Base-by-base conservation (phyloP, 345 rosid genomes). In the Citrus mangshanensis region DNA sequence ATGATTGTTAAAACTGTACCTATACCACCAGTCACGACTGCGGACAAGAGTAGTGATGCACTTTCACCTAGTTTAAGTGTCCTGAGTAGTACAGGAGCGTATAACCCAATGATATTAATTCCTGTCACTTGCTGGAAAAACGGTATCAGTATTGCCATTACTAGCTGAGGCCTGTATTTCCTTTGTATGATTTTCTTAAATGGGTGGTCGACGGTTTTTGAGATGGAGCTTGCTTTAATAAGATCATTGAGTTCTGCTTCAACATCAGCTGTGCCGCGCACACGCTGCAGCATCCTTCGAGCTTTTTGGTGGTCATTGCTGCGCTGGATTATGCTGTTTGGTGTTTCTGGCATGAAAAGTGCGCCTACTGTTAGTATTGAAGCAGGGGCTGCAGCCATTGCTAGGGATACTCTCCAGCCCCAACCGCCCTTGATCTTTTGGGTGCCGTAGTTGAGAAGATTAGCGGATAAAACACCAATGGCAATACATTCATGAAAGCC, bases 371-470 rank as follows among this genome's bases (percentile, higher is more conserved):
- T 89, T 34, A 92, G 86, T 70, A 92, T 79, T 56, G 87, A 62
- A 28, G 95, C 95, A 0, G 95, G 97, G 8, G 87, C 74, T 28
- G 92, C 95, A 0, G 93, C 91, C 82, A 90, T 74, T 70, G 94
- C 91, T 28, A 91, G 82, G 25, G 97, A 92, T 78, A 92, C 78
- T 72, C 95, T 85, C 98, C 94, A 92, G 2, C 95, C 98, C 86
- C 87, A 91, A 9, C 93, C 92, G 1, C 75, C 84, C 77, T 76
- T 49, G 68, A 94, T 90, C 91, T 89, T 90, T 75, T 92, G 84
- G 0, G 93, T 87, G 9, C 89, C 91, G 19, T 80, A 92, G 83
- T 94, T 94, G 9, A 88, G 85, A 6, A 90, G 19, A 76, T 90
- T 91, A 7, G 98, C 92, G 0, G 82, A 54, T 4, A 94, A 75